Conservation (phyloP, 164 flowering plant genomes). For the Saururus chinensis region DNA sequence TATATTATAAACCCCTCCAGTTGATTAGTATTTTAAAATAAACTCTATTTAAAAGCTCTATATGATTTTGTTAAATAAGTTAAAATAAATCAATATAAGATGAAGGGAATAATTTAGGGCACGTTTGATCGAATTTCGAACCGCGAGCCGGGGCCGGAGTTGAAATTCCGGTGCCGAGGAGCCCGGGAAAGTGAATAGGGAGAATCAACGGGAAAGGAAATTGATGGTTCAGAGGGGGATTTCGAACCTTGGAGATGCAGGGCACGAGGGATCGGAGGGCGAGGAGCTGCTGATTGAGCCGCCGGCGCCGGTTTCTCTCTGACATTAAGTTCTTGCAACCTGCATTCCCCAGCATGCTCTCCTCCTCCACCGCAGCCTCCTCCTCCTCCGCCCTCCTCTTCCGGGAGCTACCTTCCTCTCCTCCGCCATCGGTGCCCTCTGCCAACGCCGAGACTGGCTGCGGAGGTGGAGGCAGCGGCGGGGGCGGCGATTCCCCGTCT, state of each 20-base stretch:
- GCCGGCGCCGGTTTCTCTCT: not conserved
- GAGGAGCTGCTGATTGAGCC: not conserved
- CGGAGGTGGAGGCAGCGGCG: not conserved
- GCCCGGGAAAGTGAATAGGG: too few relatives aligned
- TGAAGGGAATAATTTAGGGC: too few relatives aligned
- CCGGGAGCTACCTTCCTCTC: not conserved
- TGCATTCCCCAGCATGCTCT: not conserved
- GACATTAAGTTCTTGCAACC: not conserved
- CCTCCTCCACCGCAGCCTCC: not conserved
- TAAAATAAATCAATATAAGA: too few relatives aligned
- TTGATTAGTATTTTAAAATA: too few relatives aligned
- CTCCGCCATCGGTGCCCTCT: not conserved
- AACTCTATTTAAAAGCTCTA: too few relatives aligned
- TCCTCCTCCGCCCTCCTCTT: not conserved
- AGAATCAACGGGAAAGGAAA: too few relatives aligned
- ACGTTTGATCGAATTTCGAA: too few relatives aligned
- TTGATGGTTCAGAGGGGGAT: not conserved
- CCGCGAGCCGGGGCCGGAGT: too few relatives aligned
- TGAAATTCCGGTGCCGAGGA: too few relatives aligned
- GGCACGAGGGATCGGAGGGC: not conserved
- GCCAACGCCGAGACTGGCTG: not conserved
- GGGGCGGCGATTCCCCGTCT: not conserved
- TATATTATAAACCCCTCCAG: too few relatives aligned
- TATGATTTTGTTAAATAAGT: too few relatives aligned
- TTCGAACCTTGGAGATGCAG: slow-evolving; percentile 2